Evolutionary conservation across 441 rosid genomes (phyloP), one percentile per base, ranked within the genome.

Genomic region (Biscutella laevigata): DNA sequence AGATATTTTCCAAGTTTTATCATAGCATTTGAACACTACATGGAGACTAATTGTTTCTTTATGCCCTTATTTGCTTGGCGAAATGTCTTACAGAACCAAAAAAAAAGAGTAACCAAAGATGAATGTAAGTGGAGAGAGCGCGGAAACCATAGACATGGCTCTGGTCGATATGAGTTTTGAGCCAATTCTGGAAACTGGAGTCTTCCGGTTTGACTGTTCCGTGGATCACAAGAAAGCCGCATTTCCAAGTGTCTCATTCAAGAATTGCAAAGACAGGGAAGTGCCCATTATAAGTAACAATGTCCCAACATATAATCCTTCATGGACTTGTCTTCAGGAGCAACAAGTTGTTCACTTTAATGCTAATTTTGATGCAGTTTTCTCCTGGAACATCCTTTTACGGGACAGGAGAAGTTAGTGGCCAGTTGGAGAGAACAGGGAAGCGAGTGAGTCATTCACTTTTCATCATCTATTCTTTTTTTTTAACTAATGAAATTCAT

Each of bases 321-420:
- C 61, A 25, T 78, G 47, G 69, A 61, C 62, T 52, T 61, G 70
- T 39, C 66, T 41, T 49, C 16, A 9, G 4, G 87, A 79, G 5
- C 80, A 66, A 56, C 94, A 85, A 73, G 76, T 73, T 64, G 91
- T 83, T n/a, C 54, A 79, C 71, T 43, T 72, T 92, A n/a, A n/a
- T n/a, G n/a, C n/a, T n/a, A n/a, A n/a, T n/a, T n/a, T n/a, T 29
- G 48, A 13, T 68, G 43, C 64, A 92, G 98, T 71, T 92, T 74
- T 80, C 94, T 56, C 57, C 45, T 66, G 96, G 94, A 29, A 86
- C 92, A 10, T 79, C 91, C 7, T 77, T 92, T 66, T 92, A 92
- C 66, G 98, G 98, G 57, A 88, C 94, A 16, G 98, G 96, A 30
- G 98, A 92, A 88, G 98, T 79, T 71, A 77, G 96, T 72, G 98